A percentile compares a stretch with the other conserved stretches of the same genome.
These are phyloP conservation scores for Cryptococcus depauperatus DNA, from an alignment of 1,284 basidiomycete species.

Conservation along the genomic window DNA sequence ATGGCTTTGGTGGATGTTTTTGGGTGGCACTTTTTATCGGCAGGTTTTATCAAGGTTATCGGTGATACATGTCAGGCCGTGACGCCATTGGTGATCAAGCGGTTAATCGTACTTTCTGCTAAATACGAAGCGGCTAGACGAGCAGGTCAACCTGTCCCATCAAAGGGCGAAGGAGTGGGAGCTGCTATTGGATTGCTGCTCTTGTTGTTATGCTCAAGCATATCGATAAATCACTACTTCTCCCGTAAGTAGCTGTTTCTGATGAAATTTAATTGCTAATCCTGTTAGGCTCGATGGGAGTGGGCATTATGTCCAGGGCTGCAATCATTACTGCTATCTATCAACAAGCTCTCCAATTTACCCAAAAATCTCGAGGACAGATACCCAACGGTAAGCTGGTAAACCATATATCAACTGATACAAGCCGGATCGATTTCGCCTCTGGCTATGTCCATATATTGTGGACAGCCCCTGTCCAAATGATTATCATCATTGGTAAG, in stretches of 20 bases:
- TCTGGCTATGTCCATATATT: constrained; percentile 62
- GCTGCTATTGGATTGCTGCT: constrained; percentile 62
- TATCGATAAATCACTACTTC: constrained; percentile 68
- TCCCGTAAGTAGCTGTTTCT: constrained; percentile 30
- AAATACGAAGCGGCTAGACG: constrained; percentile 54
- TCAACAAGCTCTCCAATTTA: constrained; percentile 53
- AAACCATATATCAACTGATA: constrained; percentile 87
- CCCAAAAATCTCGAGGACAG: constrained; percentile 64
- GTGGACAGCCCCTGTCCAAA: constrained; percentile 59
- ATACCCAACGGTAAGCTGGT: constrained; percentile 67
- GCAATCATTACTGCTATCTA: constrained; percentile 88
- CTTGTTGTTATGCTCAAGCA: constrained; percentile 61
- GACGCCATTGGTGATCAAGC: constrained; percentile 69
- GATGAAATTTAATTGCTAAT: too few species aligned
- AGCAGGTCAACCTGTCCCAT: constrained; percentile 46
- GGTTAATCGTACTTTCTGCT: constrained; percentile 66
- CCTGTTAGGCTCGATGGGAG: constrained; percentile 52
- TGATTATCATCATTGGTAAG: constrained; percentile 25
- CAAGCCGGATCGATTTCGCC: constrained; percentile 73
- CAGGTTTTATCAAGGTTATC: constrained; percentile 65
- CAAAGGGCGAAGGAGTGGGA: constrained; percentile 65
- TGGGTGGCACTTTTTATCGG: constrained; percentile 73
- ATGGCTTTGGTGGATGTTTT: constrained; percentile 74
- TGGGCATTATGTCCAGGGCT: constrained; percentile 72
- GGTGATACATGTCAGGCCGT: constrained; percentile 65